Evolutionary conservation across 1,284 basidiomycete species (phyloP).

Genomic region (Heterobasidion parviporum): DNA sequence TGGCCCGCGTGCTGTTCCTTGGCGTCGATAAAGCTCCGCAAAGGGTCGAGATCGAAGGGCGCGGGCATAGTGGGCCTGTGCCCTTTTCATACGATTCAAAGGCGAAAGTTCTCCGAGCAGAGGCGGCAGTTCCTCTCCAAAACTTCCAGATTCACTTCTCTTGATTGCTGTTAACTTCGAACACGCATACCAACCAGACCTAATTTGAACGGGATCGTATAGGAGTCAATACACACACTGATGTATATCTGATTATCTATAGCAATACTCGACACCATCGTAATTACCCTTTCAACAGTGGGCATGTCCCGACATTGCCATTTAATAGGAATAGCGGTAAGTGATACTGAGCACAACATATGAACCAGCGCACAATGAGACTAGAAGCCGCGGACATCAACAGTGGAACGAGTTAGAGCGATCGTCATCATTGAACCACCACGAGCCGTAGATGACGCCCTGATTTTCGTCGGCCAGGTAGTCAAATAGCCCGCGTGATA

Average conservation of each 20-base stretch:
- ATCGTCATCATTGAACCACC: constrained; percentile 31
- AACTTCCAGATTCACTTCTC: constrained; percentile 24
- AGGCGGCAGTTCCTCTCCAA: constrained; percentile 26
- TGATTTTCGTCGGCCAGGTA: constrained; percentile 37
- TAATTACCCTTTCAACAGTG: no score
- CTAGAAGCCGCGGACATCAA: not conserved
- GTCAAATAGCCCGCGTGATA: constrained; percentile 67
- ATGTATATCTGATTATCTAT: no score
- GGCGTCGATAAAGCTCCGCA: constrained; percentile 18
- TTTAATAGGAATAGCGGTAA: not conserved
- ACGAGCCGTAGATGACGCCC: constrained; percentile 52
- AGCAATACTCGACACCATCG: no score
- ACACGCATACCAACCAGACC: no score
- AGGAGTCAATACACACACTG: no score
- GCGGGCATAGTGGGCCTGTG: constrained; percentile 6
- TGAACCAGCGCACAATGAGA: not conserved
- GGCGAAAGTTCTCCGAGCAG: constrained; percentile 33
- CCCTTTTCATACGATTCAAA: constrained; percentile 23
- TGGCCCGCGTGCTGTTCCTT: constrained; percentile 37
- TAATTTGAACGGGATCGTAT: no score
- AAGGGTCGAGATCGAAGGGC: no score
- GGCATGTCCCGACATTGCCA: not conserved
- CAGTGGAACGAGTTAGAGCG: not conserved
- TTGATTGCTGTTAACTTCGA: not conserved
- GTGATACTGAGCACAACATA: not conserved